Conservation (phyloP, 176 grass and related monocot genomes). For the Musa beccarii region DNA sequence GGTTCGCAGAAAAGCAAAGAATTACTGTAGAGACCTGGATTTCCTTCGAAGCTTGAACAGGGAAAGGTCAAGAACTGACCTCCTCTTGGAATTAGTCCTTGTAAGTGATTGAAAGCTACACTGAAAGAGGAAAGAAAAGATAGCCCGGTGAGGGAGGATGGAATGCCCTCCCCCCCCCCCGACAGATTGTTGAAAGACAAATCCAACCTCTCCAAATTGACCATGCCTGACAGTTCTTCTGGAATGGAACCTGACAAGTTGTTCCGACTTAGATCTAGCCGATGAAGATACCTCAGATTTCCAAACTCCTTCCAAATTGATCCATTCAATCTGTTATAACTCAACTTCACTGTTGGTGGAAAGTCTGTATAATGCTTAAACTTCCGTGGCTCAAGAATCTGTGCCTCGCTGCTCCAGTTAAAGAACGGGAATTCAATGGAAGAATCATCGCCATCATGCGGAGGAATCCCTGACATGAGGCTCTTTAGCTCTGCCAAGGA, state of each 20-base stretch:
- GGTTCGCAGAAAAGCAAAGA: neutral
- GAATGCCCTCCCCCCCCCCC: constrained; percentile 1
- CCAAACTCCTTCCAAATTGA: neutral
- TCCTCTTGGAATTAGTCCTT: neutral
- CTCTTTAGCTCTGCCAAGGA: neutral
- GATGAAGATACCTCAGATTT: neutral
- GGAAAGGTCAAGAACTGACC: constrained; percentile 1
- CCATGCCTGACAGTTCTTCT: neutral
- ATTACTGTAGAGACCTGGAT: neutral
- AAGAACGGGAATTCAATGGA: neutral
- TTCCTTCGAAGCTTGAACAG: constrained; percentile 1
- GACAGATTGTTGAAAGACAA: constrained; percentile 8
- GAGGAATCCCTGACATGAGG: neutral
- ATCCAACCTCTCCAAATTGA: constrained; percentile 5
- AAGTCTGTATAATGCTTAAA: neutral
- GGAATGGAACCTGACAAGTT: neutral
- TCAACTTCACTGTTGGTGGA: neutral
- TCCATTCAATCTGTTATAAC: neutral
- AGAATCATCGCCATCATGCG: neutral
- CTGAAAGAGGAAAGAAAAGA: neutral
- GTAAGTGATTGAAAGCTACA: neutral
- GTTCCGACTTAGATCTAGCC: neutral
- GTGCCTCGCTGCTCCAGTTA: fast-evolving
- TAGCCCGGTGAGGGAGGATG: neutral
- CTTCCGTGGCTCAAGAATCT: neutral